phyloP scores from a whole-genome alignment of 352 stramenopile species.

The Phytophthora sp. region DNA sequence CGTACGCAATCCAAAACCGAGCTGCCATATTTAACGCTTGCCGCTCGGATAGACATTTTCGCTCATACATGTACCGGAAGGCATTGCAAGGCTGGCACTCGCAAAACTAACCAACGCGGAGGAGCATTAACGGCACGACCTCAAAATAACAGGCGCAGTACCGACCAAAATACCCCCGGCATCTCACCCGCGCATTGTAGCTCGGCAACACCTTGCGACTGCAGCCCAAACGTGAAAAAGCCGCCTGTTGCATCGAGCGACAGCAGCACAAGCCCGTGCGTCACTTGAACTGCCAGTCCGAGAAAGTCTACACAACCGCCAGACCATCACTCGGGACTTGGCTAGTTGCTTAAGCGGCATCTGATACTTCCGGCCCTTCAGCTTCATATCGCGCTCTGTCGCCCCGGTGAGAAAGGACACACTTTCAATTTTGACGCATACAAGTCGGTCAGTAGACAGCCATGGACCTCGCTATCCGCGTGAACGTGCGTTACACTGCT shows the following conservation, averaged over 20 bases:
- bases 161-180: slow-evolving; percentile 40
- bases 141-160: slow-evolving; percentile 42
- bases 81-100: slow-evolving; percentile 8
- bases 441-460: neutral
- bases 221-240: slow-evolving; percentile 39
- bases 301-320: slow-evolving; percentile 25
- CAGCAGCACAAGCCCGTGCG: slow-evolving; percentile 14
- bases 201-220: slow-evolving; percentile 17
- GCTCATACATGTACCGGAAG: slow-evolving; percentile 20
- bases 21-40: too few species aligned
- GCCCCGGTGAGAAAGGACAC: slow-evolving; percentile 27
- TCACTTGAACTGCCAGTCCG: slow-evolving; percentile 13
- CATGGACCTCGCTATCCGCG: slow-evolving; percentile 89
- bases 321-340: slow-evolving; percentile 29
- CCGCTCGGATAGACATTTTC: slow-evolving; percentile 29
- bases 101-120: slow-evolving; percentile 26
- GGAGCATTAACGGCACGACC: slow-evolving; percentile 36
- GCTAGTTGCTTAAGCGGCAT: neutral
- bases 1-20: slow-evolving; percentile 34
- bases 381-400: slow-evolving; percentile 3
- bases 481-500: slow-evolving; percentile 88
- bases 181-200: slow-evolving; percentile 32
- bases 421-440: slow-evolving; percentile 20
- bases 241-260: slow-evolving; percentile 24
- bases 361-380: slow-evolving; percentile 28